A percentile compares a stretch with the other conserved stretches of the same genome.
phyloP scores from a whole-genome alignment of 1,284 basidiomycete genomes.

The Cryptococcus jaspeensis region DNA sequence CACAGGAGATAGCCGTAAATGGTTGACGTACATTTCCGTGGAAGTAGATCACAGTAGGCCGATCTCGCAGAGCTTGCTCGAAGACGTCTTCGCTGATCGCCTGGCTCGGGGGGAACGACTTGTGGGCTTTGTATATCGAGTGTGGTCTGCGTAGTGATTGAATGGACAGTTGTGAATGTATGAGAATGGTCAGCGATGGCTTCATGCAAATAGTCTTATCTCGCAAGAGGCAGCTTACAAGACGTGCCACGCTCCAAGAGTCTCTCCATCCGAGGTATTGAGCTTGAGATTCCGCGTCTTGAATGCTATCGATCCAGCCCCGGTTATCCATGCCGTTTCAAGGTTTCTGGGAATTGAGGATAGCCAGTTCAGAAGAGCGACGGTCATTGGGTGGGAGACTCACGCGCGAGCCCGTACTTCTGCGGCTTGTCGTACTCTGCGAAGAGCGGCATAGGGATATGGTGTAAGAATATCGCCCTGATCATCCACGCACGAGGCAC shows the following conservation, averaged over 20 bases:
- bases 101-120: conserved; percentile 21
- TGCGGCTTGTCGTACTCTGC: conserved; percentile 68
- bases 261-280: conserved; percentile 70
- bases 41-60: conserved; percentile 80
- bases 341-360: too few species aligned
- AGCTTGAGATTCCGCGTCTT: conserved; percentile 74
- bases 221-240: conserved; percentile 54
- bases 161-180: background rate
- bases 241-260: conserved; percentile 85
- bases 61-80: conserved; percentile 57
- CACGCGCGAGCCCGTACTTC: conserved; percentile 77
- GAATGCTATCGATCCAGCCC: too few species aligned
- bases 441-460: conserved; percentile 63
- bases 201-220: background rate
- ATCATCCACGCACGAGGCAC: background rate
- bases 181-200: background rate
- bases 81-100: conserved; percentile 36
- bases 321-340: too few species aligned
- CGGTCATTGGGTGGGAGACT: conserved; percentile 52
- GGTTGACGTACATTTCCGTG: conserved; percentile 70
- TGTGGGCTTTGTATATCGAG: conserved; percentile 19
- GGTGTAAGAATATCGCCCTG: conserved; percentile 66
- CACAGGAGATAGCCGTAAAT: too few species aligned
- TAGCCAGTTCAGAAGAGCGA: too few species aligned
- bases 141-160: conserved; percentile 30